Evolutionary conservation across 2,329 filamentous ascomycete species (phyloP), one percentile per base, ranked within the genome.

Genomic region (Blastomyces silverae): DNA sequence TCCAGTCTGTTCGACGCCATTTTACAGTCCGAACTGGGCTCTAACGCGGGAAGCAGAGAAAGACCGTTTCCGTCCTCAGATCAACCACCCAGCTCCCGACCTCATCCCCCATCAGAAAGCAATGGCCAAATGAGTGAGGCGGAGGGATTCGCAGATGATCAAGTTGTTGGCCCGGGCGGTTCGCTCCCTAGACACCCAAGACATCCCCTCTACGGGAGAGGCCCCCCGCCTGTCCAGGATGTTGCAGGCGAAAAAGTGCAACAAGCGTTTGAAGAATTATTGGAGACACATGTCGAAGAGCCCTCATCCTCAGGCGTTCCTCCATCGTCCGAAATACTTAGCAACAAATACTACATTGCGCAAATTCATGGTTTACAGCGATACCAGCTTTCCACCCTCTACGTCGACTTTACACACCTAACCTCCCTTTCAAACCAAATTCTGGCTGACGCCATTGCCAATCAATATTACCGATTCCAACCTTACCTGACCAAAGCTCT

Each of bases 381-480:
- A 67, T 86, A 85, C 71, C 80, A 82, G 63, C 80, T 88, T 15
- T 88, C 86, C 2, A 88, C 86, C 2, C 81, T 88, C 56, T 88
- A 88, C 67, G 82, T 88, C 69, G 86, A 88, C 71, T 88, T 79
- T 78, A 90, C 87, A 69, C 94, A 99, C 76, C 81, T 99, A 39
- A 84, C 87, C 64, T 84, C 86, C 46, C 89, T 88, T 76, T 87
- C 89, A 71, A 89, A 92, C 70, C 90, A 89, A 63, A 87, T 89
- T 65, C 81, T 99, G 62, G 91, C 93, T 53, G 88, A 91, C 67
- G 93, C 91, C 61, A 89, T 97, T 67, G 89, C 92, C 69, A 88
- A 87, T 71, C 89, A 95, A 73, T 97, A 97, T 81, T 97, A 97
- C 77, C 90, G 94, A 70, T 96, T 96, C 75, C 83, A 95, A 31